Evolutionary conservation across 352 stramenopile genomes (phyloP), one percentile per base, ranked within the genome.

Genomic region (Phytophthora pistaciae): DNA sequence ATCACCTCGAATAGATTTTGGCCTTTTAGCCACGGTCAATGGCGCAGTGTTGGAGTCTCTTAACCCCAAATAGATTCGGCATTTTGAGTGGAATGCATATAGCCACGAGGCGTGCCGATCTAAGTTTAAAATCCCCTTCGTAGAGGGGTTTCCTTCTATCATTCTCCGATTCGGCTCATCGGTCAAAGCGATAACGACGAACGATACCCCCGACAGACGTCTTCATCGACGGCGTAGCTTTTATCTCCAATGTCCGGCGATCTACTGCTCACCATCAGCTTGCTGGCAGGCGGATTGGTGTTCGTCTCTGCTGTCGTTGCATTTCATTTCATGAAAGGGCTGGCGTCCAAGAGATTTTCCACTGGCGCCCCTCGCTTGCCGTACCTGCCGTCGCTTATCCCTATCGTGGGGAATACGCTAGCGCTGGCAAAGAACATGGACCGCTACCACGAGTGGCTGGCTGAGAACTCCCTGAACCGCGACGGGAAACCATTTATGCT

Each of bases 331-430:
- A 20, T 13, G 5, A 46, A 20, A 46, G 13, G 13, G 40, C 13
- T 48, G 40, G 6, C 9, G 8, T 20, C 16, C n/a, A 20, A 21
- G 14, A 48, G n/a, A 18, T 20, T 48, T 8, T 21, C 16, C 13
- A 9, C 18, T 9, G 14, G 16, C 4, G 2, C 44, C 5, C 8
- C 44, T 52, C 44, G 21, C n/a, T 55, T 76, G 29, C 86, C 85
- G 40, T 90, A 90, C 60, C 55, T 88, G n/a, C 64, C 58, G 25
- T 90, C 82, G 16, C 44, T 21, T 33, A 70, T 67, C 5, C 88
- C 87, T 21, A 60, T 81, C 11, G 10, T 90, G n/a, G 82, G 54
- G 10, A 60, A 88, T 50, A 9, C 85, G 4, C 33, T 82, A 1
- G 76, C 77, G 31, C 61, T 90, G 13, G 38, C 54, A 14, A 49